Base-by-base conservation (phyloP, 768 basidiomycete genomes). In the Calocybe indica region DNA sequence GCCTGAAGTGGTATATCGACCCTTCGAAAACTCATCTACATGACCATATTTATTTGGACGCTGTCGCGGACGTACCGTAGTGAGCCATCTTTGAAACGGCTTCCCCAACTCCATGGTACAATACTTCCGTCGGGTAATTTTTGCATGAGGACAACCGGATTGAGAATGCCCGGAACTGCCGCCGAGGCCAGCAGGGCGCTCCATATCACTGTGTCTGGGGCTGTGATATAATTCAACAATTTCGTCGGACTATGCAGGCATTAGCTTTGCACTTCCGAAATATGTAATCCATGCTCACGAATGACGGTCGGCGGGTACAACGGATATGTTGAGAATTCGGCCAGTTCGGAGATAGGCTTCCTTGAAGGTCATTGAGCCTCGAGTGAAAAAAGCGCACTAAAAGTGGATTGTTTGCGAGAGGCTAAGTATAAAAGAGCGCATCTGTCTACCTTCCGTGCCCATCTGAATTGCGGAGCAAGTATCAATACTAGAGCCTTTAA, bases 1-100 rank as follows among this genome's bases (percentile, higher is more conserved):
- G 86, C 78, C 63, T 94, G 92, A 14, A 93, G 72, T 1, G 95
- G 95, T 53, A 99, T 96, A 66, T 99, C 96, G 43, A 96, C 95
- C 57, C 93, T 86, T 42, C 1, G 29, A 32, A 28, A 37, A 8
- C 10, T 7, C 37, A 5, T 44, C 11, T 11, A 37, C n/a, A 14
- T 58, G 31, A 53, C 46, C 37, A 60, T 57, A 36, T 45, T 22
- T 45, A 40, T 45, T 33, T 32, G 5, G 35, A 40, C 8, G 39
- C 43, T 38, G 46, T 43, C 40, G 30, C 14, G 40, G 11, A 36
- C 7, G 38, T 50, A 86, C 88, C 91, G 78, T 33, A 96, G 65
- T 28, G 90, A 92, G 2, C 93, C 93, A 59, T 97, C 93, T 60
- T 90, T 94, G 66, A 94, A 97, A 51, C 86, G 78, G 52, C 88